Evolutionary conservation across 1,139 yeast genomes (phyloP), one percentile per base, ranked within the genome.

Genomic region (Lizanozyma gosingica): DNA sequence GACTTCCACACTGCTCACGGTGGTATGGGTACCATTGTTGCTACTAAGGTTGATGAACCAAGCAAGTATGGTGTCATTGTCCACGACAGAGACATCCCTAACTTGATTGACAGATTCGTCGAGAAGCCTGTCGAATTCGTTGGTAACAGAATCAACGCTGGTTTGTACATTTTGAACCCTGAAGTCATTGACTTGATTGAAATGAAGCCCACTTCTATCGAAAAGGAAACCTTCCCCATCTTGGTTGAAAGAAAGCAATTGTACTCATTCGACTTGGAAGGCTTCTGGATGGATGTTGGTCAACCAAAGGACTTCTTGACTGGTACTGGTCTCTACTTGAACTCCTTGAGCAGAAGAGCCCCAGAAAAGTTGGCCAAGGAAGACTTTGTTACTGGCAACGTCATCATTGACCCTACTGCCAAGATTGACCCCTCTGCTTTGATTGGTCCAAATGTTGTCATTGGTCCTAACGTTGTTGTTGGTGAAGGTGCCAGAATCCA

Each of bases 211-310:
- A 92, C 98, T 52, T 90, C 97, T 41, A 92, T 94, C 58, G 99
- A 94, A 77, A 90, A 90, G 83, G 99, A 94, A 77, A 90, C 97
- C 55, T 94, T 94, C 96, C 99, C 99, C 57, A 72, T 75, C 58
- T 79, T 94, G 57, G 97, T 94, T 52, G 94, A 84, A 66, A 73
- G 82, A 62, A 90, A 84, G 60, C 78, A 85, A 49, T 76, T 94
- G 57, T 94, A 82, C 77, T 88, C 97, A 44, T 94, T 86, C 61
- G 99, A 94, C 67, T 80, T 94, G 61, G 97, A 92, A 73, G 98
- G 98, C 51, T 94, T 81, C 85, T 94, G 99, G 99, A 94, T 94
- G 98, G 99, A 94, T 67, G 97, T 94, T 55, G 99, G 99, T 66
- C 99, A 94, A 76, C 99, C 99, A 76, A 92, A 92, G 80, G 99